These are phyloP conservation scores for Piloderma croceum DNA, from an alignment of 768 basidiomycete species.

Conservation along the genomic window DNA sequence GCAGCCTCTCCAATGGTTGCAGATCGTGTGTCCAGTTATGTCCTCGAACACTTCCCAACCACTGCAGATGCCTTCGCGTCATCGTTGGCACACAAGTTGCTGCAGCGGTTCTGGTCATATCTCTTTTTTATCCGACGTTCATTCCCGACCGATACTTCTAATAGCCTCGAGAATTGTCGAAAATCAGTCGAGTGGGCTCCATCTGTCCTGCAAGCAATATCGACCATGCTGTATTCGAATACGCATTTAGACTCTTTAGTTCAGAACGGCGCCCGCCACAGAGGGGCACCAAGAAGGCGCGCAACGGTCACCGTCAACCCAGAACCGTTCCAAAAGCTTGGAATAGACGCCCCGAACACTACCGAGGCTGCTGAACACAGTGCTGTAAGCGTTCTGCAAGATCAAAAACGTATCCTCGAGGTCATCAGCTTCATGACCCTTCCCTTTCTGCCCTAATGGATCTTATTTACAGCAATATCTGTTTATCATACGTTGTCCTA, in stretches of 20 bases:
- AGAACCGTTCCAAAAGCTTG: conserved; percentile 26
- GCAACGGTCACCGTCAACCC: conserved; percentile 17
- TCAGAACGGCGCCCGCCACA: no score
- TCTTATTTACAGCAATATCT: conserved; percentile 19
- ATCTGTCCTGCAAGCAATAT: conserved; percentile 18
- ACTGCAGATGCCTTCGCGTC: conserved; percentile 14
- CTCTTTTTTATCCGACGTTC: conserved; percentile 23
- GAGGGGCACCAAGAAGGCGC: conserved; percentile 13
- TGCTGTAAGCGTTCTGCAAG: conserved; percentile 12
- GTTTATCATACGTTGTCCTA: conserved; percentile 14
- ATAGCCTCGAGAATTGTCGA: no score
- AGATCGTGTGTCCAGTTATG: no score
- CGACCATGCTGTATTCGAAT: conserved; percentile 9
- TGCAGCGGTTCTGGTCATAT: conserved; percentile 21
- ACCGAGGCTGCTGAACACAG: conserved; percentile 13
- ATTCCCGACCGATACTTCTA: no score
- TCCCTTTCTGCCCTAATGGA: neutral
- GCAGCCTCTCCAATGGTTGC: no score
- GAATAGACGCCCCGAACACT: conserved; percentile 20
- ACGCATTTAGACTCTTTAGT: no score
- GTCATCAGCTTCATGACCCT: conserved; percentile 15
- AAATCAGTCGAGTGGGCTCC: conserved; percentile 19
- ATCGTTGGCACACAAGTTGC: conserved; percentile 18
- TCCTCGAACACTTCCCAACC: conserved; percentile 28
- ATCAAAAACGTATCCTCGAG: conserved; percentile 24